Conservation (phyloP, 2,329 filamentous ascomycete genomes). For the Xylariaceae sp. region DNA sequence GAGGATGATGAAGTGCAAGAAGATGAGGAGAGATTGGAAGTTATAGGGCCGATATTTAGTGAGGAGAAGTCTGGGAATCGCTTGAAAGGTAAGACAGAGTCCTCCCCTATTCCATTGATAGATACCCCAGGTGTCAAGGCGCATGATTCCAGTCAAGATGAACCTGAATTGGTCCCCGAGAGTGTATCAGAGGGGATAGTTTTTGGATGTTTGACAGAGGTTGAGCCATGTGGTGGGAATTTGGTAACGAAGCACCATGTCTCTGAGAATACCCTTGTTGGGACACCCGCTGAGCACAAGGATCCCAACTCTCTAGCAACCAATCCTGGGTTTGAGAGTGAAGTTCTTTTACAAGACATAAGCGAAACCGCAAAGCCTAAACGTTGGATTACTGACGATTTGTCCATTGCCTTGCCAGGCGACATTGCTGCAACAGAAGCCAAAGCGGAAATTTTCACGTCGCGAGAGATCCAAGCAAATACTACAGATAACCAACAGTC, state of each 20-base stretch:
- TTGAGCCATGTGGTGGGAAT: neutral
- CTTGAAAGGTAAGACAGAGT: constrained; percentile 45
- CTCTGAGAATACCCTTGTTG: neutral
- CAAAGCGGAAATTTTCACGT: neutral
- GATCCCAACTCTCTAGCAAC: neutral
- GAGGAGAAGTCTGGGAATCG: constrained; percentile 33
- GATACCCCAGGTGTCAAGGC: constrained; percentile 37
- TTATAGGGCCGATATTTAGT: constrained; percentile 37
- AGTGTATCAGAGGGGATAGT: constrained; percentile 9
- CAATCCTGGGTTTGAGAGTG: neutral
- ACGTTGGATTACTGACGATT: neutral
- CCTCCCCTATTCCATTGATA: constrained; percentile 26
- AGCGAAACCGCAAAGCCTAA: neutral
- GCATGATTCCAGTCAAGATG: constrained; percentile 27
- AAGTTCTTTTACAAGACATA: neutral
- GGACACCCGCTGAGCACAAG: neutral
- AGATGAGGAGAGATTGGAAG: constrained; percentile 38
- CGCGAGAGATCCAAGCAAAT: neutral
- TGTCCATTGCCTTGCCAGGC: neutral
- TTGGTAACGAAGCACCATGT: neutral
- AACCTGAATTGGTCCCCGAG: constrained; percentile 24
- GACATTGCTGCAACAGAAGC: neutral
- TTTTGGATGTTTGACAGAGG: neutral
- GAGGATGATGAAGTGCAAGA: constrained; percentile 11
- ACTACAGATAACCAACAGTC: neutral